phyloP scores from a whole-genome alignment of 2,329 filamentous ascomycete species.

The Cryphonectria japonica region DNA sequence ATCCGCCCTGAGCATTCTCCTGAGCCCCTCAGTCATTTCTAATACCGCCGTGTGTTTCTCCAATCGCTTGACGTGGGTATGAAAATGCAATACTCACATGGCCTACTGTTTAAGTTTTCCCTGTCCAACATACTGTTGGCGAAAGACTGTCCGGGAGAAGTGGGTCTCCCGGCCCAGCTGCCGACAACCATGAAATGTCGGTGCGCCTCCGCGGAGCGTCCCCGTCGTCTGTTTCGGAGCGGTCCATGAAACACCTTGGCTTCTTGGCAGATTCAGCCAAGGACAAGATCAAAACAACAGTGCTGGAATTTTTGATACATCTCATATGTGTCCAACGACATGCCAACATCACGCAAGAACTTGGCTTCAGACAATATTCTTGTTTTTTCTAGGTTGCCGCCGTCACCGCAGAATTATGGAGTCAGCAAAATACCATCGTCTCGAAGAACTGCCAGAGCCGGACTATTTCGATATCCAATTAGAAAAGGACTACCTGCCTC shows the following conservation, averaged over 20 bases:
- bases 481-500: slow-evolving; percentile 13
- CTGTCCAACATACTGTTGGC: neutral
- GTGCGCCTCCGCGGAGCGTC: slow-evolving; percentile 2
- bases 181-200: neutral
- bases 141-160: neutral
- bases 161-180: neutral
- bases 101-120: neutral
- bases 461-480: slow-evolving; percentile 25
- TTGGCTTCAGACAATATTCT: neutral
- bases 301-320: neutral
- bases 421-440: slow-evolving; percentile 19
- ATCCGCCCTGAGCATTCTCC: too few species aligned
- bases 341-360: neutral
- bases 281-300: neutral
- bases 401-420: slow-evolving; percentile 8
- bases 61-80: neutral
- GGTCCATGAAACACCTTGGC: slow-evolving; percentile 23
- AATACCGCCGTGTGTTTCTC: neutral
- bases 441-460: slow-evolving; percentile 21
- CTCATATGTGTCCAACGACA: neutral
- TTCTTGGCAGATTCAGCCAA: slow-evolving; percentile 18
- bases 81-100: neutral
- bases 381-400: neutral
- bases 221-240: slow-evolving; percentile 15
- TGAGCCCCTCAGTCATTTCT: neutral